phyloP scores from a whole-genome alignment of 1,284 basidiomycete species.

The Filobasidium uniguttulatum region DNA sequence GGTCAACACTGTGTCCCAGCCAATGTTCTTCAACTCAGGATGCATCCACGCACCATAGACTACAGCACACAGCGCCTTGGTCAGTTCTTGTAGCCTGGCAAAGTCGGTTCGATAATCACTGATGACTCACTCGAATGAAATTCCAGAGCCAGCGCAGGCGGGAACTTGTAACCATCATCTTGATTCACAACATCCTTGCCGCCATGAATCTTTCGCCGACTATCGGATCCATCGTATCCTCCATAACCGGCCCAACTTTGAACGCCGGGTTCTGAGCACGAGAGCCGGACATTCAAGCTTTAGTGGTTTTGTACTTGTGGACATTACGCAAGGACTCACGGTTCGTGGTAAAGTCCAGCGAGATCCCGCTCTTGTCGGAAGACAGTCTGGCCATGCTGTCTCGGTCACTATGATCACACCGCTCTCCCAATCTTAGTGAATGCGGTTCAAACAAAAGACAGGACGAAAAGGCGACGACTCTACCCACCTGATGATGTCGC shows the following conservation, averaged over 20 bases:
- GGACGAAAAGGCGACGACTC: no score
- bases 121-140: slow-evolving; percentile 12
- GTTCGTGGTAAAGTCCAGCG: slow-evolving; percentile 12
- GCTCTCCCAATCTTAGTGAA: no score
- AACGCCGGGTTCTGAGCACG: slow-evolving; percentile 11
- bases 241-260: slow-evolving; percentile 13
- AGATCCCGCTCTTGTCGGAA: slow-evolving; percentile 12
- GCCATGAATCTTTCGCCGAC: slow-evolving; percentile 10
- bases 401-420: neutral
- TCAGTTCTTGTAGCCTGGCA: neutral
- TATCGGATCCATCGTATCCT: slow-evolving; percentile 13
- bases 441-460: no score
- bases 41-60: slow-evolving; percentile 16
- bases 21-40: slow-evolving; percentile 9
- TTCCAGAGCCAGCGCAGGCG: slow-evolving; percentile 13
- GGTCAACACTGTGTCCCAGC: slow-evolving; percentile 15
- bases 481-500: neutral
- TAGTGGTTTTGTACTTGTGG: no score
- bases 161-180: slow-evolving; percentile 12
- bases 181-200: slow-evolving; percentile 8
- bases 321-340: slow-evolving; percentile 5
- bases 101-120: neutral
- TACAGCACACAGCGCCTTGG: neutral
- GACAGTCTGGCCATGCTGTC: slow-evolving; percentile 6
- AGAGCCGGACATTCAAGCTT: no score